Evolutionary conservation across 148 eudicot genomes (phyloP).

Genomic region (Heliosperma pusillum): DNA sequence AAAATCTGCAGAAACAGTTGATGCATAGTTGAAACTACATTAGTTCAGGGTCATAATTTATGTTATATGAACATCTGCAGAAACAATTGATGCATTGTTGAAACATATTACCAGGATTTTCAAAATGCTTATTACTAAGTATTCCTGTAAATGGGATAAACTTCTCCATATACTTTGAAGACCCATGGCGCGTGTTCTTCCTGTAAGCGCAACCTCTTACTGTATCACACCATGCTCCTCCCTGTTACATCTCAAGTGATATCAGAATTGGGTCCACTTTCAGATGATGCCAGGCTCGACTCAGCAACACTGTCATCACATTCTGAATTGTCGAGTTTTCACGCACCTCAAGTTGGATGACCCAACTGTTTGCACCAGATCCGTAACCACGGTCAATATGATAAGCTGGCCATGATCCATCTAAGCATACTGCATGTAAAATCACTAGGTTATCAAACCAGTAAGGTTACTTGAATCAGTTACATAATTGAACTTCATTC

Average conservation of each 20-base stretch:
- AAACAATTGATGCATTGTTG: neutral
- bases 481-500: too few species aligned
- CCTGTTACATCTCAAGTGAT: slow-evolving; percentile 48
- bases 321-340: slow-evolving; percentile 23
- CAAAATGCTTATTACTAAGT: slow-evolving; percentile 73
- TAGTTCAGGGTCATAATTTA: neutral
- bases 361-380: slow-evolving; percentile 93
- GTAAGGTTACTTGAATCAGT: too few species aligned
- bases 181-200: slow-evolving; percentile 81
- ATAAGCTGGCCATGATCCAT: slow-evolving; percentile 91
- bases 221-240: slow-evolving; percentile 97
- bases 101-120: slow-evolving; percentile 61
- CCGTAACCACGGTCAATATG: slow-evolving; percentile 87
- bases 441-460: neutral
- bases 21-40: neutral
- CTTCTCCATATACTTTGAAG: slow-evolving; percentile 76
- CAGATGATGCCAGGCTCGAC: neutral
- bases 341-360: slow-evolving; percentile 90
- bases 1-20: slow-evolving; percentile 54
- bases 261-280: slow-evolving; percentile 2
- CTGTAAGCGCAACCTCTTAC: slow-evolving; percentile 76
- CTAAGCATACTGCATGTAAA: slow-evolving; percentile 68
- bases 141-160: slow-evolving; percentile 69
- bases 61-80: slow-evolving; percentile 62
- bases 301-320: neutral